A percentile compares a stretch with the other conserved stretches of the same genome.
Evolutionary conservation across 2,329 filamentous ascomycete genomes (phyloP).

Genomic region (Leptographium radiaticola): DNA sequence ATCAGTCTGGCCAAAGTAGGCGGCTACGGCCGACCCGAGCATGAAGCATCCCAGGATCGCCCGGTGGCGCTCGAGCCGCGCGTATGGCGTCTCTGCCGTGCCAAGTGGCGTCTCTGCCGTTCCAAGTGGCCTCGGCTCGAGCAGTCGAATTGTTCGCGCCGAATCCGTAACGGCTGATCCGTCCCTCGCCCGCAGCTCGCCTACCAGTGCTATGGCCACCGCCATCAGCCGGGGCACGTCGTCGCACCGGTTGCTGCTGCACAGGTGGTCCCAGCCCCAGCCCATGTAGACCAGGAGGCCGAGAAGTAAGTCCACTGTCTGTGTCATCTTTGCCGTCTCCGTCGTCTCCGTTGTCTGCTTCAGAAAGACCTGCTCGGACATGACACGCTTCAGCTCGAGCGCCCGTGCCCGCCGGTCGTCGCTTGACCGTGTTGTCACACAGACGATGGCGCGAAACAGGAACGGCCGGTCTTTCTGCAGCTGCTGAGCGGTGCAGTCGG

Average conservation of each 20-base stretch:
- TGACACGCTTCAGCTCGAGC: not conserved
- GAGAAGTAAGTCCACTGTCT: not conserved
- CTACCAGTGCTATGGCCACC: not conserved
- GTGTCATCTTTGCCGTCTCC: not conserved
- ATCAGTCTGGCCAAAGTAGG: not conserved
- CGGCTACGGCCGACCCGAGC: not conserved
- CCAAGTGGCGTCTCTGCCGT: not conserved
- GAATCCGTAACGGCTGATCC: not conserved
- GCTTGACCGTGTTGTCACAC: not conserved
- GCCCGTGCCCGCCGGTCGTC: not conserved
- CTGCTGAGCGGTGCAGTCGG: not conserved
- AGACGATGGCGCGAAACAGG: not conserved
- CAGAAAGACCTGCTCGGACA: not conserved
- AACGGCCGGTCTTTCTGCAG: not conserved
- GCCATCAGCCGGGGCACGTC: not conserved
- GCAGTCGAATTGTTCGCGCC: not conserved
- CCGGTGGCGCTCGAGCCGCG: not conserved
- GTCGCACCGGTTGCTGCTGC: not conserved
- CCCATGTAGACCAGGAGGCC: not conserved
- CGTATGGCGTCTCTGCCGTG: not conserved
- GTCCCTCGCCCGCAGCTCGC: not conserved
- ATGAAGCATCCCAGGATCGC: not conserved
- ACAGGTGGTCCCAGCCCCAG: not conserved
- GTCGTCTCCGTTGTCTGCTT: not conserved
- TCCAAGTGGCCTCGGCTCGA: not conserved